phyloP scores from a whole-genome alignment of 1,284 basidiomycete genomes.

The Puccinia polysora region DNA sequence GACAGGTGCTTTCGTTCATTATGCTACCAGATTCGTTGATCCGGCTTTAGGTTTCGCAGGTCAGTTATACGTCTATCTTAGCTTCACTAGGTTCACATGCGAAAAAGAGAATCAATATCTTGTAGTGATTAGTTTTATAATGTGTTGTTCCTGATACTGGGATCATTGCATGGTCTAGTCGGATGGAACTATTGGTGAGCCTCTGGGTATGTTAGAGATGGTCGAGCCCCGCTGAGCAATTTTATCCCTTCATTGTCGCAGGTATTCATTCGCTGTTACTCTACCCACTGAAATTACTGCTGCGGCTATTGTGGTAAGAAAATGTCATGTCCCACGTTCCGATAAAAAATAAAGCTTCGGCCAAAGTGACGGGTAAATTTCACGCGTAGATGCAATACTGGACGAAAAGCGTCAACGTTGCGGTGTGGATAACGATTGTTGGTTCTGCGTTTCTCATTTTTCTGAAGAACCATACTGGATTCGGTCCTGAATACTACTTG shows the following conservation, averaged over 20 bases:
- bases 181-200: slow-evolving; percentile 37
- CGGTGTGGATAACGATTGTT: slow-evolving; percentile 8
- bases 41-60: slow-evolving; percentile 35
- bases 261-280: slow-evolving; percentile 58
- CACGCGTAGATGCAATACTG: slow-evolving; percentile 16
- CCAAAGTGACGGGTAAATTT: no score
- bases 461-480: not conserved
- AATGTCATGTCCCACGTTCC: no score
- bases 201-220: no score
- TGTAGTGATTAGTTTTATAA: no score
- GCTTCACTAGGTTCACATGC: not conserved
- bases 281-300: slow-evolving; percentile 44
- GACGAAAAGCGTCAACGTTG: slow-evolving; percentile 45
- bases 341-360: no score
- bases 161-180: not conserved
- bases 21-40: slow-evolving; percentile 21
- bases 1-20: slow-evolving; percentile 24
- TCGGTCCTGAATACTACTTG: not conserved
- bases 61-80: not conserved
- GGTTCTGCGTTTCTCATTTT: not conserved
- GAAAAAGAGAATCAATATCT: not conserved
- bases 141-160: no score
- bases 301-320: slow-evolving; percentile 18
- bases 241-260: not conserved
- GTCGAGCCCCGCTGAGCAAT: no score